phyloP scores from a whole-genome alignment of 331 rosid species.

The Rosa hybrid region DNA sequence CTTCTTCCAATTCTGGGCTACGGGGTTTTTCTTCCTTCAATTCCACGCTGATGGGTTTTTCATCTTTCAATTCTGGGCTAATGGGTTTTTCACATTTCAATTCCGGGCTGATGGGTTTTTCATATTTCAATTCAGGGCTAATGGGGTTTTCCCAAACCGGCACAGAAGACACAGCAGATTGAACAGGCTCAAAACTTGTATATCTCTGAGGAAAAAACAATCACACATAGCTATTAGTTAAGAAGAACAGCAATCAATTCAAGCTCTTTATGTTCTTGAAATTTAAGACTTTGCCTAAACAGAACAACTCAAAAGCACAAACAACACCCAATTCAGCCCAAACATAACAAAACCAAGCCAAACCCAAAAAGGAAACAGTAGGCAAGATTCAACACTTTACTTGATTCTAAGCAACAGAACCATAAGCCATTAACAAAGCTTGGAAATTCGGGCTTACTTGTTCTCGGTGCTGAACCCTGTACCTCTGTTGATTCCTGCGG shows the following conservation, averaged over 20 bases:
- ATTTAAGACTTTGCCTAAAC: background rate
- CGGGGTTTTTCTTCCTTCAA: slow-evolving; percentile 32
- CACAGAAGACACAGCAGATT: slow-evolving; percentile 37
- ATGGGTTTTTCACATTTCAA: slow-evolving; percentile 15
- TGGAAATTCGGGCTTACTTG: slow-evolving; percentile 37
- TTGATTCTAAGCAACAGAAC: background rate
- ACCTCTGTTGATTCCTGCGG: slow-evolving; percentile 38
- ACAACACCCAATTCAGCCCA: background rate
- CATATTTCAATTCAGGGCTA: slow-evolving; percentile 26
- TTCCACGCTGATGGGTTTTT: slow-evolving; percentile 13
- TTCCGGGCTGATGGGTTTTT: slow-evolving; percentile 11
- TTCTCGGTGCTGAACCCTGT: slow-evolving; percentile 44
- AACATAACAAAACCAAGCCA: background rate
- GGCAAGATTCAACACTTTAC: background rate
- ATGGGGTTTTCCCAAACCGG: slow-evolving; percentile 36
- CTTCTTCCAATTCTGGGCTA: slow-evolving; percentile 33
- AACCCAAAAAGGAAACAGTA: slow-evolving; percentile 5
- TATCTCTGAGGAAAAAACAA: slow-evolving; percentile 43
- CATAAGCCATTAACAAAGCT: background rate
- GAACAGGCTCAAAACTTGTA: slow-evolving; percentile 37
- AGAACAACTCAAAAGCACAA: background rate
- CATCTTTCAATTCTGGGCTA: slow-evolving; percentile 24
- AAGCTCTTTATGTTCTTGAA: slow-evolving; percentile 19
- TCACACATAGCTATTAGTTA: background rate
- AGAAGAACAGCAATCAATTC: background rate